Conservation (phyloP, 2,329 filamentous ascomycete genomes). For the Helicocarpus griseus region DNA sequence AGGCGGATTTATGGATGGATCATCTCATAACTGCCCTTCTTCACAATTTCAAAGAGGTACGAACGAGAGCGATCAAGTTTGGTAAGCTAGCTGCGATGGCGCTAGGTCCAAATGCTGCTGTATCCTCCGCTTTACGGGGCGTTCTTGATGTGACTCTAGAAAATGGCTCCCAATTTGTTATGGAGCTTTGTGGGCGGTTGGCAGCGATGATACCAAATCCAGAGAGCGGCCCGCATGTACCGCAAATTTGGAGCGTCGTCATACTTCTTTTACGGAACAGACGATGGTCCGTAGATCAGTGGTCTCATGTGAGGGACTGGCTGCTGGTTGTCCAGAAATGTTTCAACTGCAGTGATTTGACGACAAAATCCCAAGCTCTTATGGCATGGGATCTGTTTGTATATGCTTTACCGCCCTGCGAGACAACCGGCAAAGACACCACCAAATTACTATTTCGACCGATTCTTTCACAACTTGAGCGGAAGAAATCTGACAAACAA, state of each 20-base stretch:
- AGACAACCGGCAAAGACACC: slow-evolving; percentile 45
- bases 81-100: slow-evolving; percentile 60
- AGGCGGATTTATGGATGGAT: slow-evolving; percentile 66
- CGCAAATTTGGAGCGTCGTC: slow-evolving; percentile 80
- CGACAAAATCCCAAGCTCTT: slow-evolving; percentile 66
- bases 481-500: slow-evolving; percentile 46
- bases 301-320: slow-evolving; percentile 67
- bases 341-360: slow-evolving; percentile 67
- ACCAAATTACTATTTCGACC: slow-evolving; percentile 59
- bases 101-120: slow-evolving; percentile 58
- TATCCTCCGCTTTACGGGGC: slow-evolving; percentile 54
- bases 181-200: slow-evolving; percentile 59
- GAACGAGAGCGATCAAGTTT: slow-evolving; percentile 62
- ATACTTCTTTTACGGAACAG: slow-evolving; percentile 63
- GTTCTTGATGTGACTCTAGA: slow-evolving; percentile 42
- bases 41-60: slow-evolving; percentile 66
- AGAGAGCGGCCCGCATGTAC: slow-evolving; percentile 56
- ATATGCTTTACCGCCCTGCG: slow-evolving; percentile 59
- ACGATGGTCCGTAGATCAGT: slow-evolving; percentile 50
- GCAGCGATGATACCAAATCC: slow-evolving; percentile 54
- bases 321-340: slow-evolving; percentile 69
- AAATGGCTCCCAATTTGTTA: slow-evolving; percentile 53
- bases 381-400: slow-evolving; percentile 79
- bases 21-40: slow-evolving; percentile 76
- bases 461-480: slow-evolving; percentile 57